Evolutionary conservation across 2,329 filamentous ascomycete species (phyloP), one percentile per base, ranked within the genome.

Genomic region (Trichoderma sp.): DNA sequence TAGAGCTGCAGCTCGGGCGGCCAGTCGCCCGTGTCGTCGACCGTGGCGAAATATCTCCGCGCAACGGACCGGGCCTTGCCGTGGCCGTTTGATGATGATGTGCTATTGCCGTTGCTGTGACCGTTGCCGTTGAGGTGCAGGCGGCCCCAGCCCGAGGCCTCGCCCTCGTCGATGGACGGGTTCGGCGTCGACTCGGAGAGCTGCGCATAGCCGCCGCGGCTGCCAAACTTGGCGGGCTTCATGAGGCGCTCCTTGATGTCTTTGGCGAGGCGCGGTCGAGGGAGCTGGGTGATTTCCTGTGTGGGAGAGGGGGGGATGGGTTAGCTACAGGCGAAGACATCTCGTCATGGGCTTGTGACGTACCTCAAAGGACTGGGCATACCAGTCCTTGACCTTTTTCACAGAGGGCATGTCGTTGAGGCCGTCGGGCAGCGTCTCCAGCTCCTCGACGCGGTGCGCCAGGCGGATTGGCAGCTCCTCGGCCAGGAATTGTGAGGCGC

Each of bases 331-430:
- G n/a, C n/a, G n/a, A n/a, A n/a, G n/a, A n/a, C n/a, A n/a, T n/a
- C n/a, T n/a, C n/a, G n/a, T 34, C 39, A 20, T 55, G 43, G 30
- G 28, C 36, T 17, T 39, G 36, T n/a, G 68, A 59, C 88, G 77
- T 88, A 97, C 95, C 90, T 99, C 96, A 79, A 99, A 99, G 66
- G 96, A 99, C 85, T 99, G 96, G 74, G 95, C 96, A 82, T 99
- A 99, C 96, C 96, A 99, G 79, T 98, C 95, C 81, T 95, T 92
- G 76, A 99, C 96, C 79, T 92, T 94, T 81, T 92, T 91, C 76
- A 99, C 97, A 12, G 96, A 98, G 50, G 95, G 93, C 96, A 99
- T 98, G 76, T 98, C 95, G 81, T 94, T 97, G 73, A 99, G 88
- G 70, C 96, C 96, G 87, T 99, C 96, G 43, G 96, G 96, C 3